Evolutionary conservation across 768 basidiomycete genomes (phyloP).

Genomic region (Fomitopsis pulvina): DNA sequence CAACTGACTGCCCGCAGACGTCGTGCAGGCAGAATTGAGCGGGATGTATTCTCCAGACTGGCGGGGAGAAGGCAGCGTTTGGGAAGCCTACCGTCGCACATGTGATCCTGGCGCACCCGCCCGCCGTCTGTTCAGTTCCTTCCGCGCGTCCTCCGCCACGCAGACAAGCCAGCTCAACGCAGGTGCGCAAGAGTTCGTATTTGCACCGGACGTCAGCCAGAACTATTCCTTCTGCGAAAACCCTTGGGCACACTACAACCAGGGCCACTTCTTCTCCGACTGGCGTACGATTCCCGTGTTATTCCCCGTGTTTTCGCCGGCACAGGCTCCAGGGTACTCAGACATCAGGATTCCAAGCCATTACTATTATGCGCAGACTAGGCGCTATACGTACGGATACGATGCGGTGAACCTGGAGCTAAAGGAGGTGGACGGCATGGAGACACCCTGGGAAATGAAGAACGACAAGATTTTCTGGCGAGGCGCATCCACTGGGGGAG

Average conservation of each 20-base stretch:
- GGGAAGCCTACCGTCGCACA: conserved; percentile 93
- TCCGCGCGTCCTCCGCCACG: conserved; percentile 43
- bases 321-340: conserved; percentile 75
- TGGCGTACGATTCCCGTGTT: conserved; percentile 84
- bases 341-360: conserved; percentile 95
- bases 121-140: conserved; percentile 75
- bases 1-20: conserved; percentile 30
- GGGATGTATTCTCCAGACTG: conserved; percentile 73
- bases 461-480: conserved; percentile 88
- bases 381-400: conserved; percentile 87
- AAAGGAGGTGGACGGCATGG: conserved; percentile 79
- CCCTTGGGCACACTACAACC: conserved; percentile 79
- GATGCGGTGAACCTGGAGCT: conserved; percentile 68
- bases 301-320: conserved; percentile 94
- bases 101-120: conserved; percentile 77
- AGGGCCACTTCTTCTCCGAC: conserved; percentile 97
- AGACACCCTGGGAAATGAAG: conserved; percentile 85
- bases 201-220: conserved; percentile 55
- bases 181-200: conserved; percentile 51
- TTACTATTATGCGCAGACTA: conserved; percentile 86
- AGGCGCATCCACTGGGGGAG: conserved; percentile 94
- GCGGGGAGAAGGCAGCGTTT: conserved; percentile 76
- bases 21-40: conserved; percentile 30
- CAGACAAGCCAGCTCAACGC: conserved; percentile 21
- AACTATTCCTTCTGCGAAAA: conserved; percentile 70